Base-by-base conservation (phyloP, 2,329 filamentous ascomycete genomes). In the Monosporascus sp. region DNA sequence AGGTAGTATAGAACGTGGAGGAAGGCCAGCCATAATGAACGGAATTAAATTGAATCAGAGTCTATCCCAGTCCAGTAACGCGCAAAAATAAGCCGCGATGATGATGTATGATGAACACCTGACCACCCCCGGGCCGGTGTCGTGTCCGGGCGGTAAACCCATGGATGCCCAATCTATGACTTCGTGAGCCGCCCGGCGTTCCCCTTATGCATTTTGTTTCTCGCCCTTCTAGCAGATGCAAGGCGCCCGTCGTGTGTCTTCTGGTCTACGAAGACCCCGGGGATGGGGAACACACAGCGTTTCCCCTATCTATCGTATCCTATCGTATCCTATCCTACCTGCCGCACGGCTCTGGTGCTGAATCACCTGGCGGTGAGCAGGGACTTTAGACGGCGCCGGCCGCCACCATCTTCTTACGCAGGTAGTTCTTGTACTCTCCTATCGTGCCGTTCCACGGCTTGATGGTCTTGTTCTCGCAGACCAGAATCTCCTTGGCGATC, bases 401-500 rank as follows among this genome's bases (percentile, higher is more conserved):
- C 46, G 84, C 83, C 69, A 96, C 78, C 94, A 99, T 99, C 90
- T 97, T 97, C 87, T 97, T 97, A 72, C 93, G 87, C 68, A 99
- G 83, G 77, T 97, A 85, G 78, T 95, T 90, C 90, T 99, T 99
- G 90, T 99, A 99, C 56, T 91, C 86, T 64, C 87, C 87, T 68
- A 99, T 99, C 60, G 76, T 78, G 66, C 93, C 93, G 59, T 93
- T 86, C 94, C 94, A 99, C 66, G 84, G 77, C 65, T 82, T 86
- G 65, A 97, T 91, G 16, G 91, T 92, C 83, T 92, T 91, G 85
- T 99, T 91, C 79, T 99, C 94, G 76, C 95, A 99, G 53, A 99
- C 94, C 77, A 99, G 86, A 75, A 99, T 99, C 74, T 99, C 91
- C 83, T 99, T 99, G 65, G 94, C 94, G 73, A 99, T 97, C 82